Percentiles rank a stretch among this genome's conserved stretches.
Evolutionary conservation across 371 early-diverging fungal genomes (phyloP).

Genomic region (Lichtheimia corymbifera): DNA sequence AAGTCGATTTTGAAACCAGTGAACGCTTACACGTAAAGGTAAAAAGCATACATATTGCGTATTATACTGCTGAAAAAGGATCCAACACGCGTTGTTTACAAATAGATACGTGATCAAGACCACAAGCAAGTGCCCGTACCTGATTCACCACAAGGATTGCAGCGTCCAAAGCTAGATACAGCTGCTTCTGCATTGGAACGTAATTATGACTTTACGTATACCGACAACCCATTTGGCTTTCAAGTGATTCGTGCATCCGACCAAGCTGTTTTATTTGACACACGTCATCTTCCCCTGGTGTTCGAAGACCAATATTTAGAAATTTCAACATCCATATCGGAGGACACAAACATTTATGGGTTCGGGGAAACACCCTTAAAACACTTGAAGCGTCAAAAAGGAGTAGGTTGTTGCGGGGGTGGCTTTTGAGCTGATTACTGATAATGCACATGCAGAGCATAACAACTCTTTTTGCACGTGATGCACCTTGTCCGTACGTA

Average conservation of each 20-base stretch:
- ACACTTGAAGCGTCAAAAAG: conserved; percentile 25
- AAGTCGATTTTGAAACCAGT: conserved; percentile 53
- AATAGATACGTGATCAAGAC: conserved; percentile 47
- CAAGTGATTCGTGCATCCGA: conserved; percentile 49
- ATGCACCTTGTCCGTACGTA: conserved; percentile 51
- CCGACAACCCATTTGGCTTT: conserved; percentile 57
- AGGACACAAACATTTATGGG: conserved; percentile 69
- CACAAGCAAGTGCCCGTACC: conserved; percentile 60
- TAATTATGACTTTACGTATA: conserved; percentile 48
- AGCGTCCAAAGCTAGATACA: conserved; percentile 15
- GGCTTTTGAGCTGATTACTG: no score
- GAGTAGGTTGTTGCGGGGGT: no score
- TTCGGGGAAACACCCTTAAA: conserved; percentile 64
- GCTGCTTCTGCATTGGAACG: conserved; percentile 18
- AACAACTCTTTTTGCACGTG: conserved; percentile 60
- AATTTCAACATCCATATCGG: conserved; percentile 50
- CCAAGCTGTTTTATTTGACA: conserved; percentile 58
- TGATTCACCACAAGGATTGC: conserved; percentile 40
- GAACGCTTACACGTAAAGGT: conserved; percentile 53
- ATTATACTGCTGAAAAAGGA: background rate
- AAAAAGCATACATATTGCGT: no score
- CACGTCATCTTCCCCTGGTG: conserved; percentile 55
- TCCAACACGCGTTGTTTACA: background rate
- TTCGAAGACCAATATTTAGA: conserved; percentile 75
- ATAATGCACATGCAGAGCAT: conserved; percentile 26